phyloP scores from a whole-genome alignment of 768 basidiomycete species.

The Leccinellum luteum region DNA sequence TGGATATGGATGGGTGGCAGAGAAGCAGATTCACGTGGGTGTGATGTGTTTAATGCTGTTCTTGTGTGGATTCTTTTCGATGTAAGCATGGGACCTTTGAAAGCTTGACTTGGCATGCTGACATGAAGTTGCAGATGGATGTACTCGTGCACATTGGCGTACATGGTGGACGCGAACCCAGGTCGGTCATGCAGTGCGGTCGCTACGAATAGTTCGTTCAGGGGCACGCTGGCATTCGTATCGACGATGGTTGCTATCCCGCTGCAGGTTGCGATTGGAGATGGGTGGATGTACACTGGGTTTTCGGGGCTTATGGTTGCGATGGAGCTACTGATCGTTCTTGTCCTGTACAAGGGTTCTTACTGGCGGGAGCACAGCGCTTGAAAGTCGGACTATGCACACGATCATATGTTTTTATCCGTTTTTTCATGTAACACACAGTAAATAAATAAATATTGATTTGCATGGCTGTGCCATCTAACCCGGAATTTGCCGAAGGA shows the following conservation, averaged over 20 bases:
- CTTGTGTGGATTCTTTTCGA: conserved; percentile 66
- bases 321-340: conserved; percentile 53
- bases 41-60: conserved; percentile 73
- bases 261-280: conserved; percentile 70
- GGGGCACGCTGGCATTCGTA: conserved; percentile 66
- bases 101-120: not conserved
- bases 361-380: conserved; percentile 50
- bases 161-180: conserved; percentile 82
- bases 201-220: conserved; percentile 73
- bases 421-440: conserved; percentile 6
- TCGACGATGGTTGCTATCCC: conserved; percentile 73
- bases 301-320: conserved; percentile 54
- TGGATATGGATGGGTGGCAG: conserved; percentile 73
- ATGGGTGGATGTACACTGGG: conserved; percentile 77
- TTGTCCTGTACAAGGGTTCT: conserved; percentile 58
- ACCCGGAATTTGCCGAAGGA: conserved; percentile 21
- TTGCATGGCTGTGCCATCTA: conserved; percentile 16
- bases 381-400: not conserved
- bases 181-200: conserved; percentile 76
- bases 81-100: conserved; percentile 48
- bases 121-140: conserved; percentile 41
- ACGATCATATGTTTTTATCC: not conserved
- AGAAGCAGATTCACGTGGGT: conserved; percentile 60
- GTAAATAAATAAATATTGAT: not conserved
- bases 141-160: conserved; percentile 72